Evolutionary conservation across 768 basidiomycete genomes (phyloP).

Genomic region (Trametes cinnabarina): DNA sequence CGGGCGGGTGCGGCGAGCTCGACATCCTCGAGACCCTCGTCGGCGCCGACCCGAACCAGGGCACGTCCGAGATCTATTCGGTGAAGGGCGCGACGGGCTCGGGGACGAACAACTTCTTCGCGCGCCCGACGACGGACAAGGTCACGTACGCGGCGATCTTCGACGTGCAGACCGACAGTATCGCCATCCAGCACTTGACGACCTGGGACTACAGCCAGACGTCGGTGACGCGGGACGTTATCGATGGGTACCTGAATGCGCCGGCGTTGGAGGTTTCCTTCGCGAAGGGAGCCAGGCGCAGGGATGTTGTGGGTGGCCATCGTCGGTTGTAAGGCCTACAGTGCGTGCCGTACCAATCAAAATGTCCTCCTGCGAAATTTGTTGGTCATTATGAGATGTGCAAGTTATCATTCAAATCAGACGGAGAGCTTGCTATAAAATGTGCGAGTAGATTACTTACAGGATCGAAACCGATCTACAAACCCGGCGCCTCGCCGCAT

Average conservation of each 20-base stretch:
- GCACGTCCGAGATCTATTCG: conserved; percentile 33
- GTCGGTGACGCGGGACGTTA: conserved; percentile 21
- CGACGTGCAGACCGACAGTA: conserved; percentile 29
- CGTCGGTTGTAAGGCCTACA: no score
- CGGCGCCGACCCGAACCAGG: conserved; percentile 20
- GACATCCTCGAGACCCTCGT: conserved; percentile 30
- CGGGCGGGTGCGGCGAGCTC: conserved; percentile 28
- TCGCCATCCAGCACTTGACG: conserved; percentile 25
- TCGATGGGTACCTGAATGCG: conserved; percentile 27
- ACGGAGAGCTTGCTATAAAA: no score
- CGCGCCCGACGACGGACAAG: conserved; percentile 21
- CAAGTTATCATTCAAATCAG: no score
- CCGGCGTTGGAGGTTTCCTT: conserved; percentile 25
- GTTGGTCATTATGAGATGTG: no score
- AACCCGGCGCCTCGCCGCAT: no score
- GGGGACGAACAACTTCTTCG: conserved; percentile 22
- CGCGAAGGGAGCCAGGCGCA: neutral
- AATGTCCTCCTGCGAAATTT: no score
- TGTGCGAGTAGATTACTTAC: no score
- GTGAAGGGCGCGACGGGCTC: conserved; percentile 31
- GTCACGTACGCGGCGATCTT: conserved; percentile 25
- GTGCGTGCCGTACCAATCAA: neutral
- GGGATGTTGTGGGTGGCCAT: no score
- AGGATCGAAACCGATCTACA: no score
- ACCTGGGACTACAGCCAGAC: conserved; percentile 28